A percentile compares a stretch with the other conserved stretches of the same genome.
Conservation (phyloP, 1,284 basidiomycete species). For the Volvariella surrecta region DNA sequence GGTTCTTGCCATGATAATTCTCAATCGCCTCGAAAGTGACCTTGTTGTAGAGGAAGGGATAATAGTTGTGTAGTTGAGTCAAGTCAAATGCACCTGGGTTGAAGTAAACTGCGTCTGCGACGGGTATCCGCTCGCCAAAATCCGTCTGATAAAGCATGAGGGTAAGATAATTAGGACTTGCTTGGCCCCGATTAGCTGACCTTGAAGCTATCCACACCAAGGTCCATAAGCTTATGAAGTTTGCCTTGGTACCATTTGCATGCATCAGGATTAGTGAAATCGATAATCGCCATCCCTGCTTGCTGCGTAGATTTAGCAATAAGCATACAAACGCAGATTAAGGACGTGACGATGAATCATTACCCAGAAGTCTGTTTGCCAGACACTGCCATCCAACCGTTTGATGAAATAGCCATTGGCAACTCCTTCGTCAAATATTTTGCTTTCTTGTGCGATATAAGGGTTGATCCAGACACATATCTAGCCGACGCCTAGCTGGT, state of each 20-base stretch:
- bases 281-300: constrained; percentile 49
- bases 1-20: constrained; percentile 37
- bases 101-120: constrained; percentile 40
- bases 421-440: constrained; percentile 46
- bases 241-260: constrained; percentile 47
- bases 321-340: background rate
- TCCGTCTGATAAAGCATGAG: constrained; percentile 34
- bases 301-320: constrained; percentile 35
- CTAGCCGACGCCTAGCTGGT: constrained; percentile 7
- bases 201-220: constrained; percentile 52
- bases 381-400: constrained; percentile 46
- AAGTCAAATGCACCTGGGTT: constrained; percentile 38
- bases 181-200: constrained; percentile 11
- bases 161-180: background rate
- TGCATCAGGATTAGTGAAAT: constrained; percentile 50
- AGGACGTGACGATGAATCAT: background rate
- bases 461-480: constrained; percentile 35
- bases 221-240: constrained; percentile 39
- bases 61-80: constrained; percentile 43
- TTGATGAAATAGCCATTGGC: constrained; percentile 49
- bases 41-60: constrained; percentile 49
- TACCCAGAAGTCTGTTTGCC: constrained; percentile 39
- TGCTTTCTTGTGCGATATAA: constrained; percentile 46
- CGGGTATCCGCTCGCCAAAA: constrained; percentile 53
- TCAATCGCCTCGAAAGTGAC: constrained; percentile 44